phyloP scores from a whole-genome alignment of 2,329 filamentous ascomycete genomes.

The Arthrobotrys sinensis region DNA sequence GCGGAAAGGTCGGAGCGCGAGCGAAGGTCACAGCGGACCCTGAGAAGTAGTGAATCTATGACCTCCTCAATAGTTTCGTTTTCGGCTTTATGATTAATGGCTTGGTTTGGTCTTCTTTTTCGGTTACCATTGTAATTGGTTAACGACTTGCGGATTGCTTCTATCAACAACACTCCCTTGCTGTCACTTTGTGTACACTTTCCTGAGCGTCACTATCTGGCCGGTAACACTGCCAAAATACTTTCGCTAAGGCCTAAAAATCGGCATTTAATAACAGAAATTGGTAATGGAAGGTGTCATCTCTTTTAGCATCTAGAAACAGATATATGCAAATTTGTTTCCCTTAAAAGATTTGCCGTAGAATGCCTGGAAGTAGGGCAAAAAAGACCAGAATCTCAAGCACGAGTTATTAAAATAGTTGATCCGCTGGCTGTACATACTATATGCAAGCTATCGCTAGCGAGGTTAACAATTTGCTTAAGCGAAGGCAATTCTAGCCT shows the following conservation, averaged over 20 bases:
- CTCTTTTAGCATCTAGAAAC: not conserved
- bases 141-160: constrained; percentile 9
- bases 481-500: constrained; percentile 7
- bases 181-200: constrained; percentile 18
- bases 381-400: not conserved
- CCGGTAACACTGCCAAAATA: not conserved
- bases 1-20: constrained; percentile 11
- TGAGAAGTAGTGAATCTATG: constrained; percentile 23
- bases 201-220: not conserved
- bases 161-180: constrained; percentile 24
- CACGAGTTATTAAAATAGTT: constrained; percentile 6
- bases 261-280: constrained; percentile 13
- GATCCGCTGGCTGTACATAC: constrained; percentile 29
- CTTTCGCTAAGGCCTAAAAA: not conserved
- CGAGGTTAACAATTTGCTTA: constrained; percentile 27
- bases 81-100: not conserved
- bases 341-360: no score
- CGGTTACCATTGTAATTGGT: constrained; percentile 18
- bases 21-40: constrained; percentile 24
- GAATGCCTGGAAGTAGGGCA: not conserved
- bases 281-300: constrained; percentile 33
- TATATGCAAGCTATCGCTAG: constrained; percentile 33
- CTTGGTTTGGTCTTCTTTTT: constrained; percentile 7
- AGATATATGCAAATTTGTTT: not conserved
- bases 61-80: not conserved